Conservation (phyloP, 441 rosid species). For the Erysimum cheiri region DNA sequence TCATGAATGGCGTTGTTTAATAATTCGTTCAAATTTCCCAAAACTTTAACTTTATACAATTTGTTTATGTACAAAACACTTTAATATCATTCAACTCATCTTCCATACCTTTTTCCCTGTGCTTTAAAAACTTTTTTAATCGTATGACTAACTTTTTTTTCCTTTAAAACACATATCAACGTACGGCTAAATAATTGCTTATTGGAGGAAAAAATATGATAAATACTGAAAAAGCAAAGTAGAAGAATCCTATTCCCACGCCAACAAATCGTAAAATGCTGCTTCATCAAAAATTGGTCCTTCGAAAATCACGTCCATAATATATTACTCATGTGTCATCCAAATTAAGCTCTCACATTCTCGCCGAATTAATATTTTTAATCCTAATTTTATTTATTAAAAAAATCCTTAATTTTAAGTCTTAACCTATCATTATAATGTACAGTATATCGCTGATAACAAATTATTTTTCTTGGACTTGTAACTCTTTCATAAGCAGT, state of each 20-base stretch:
- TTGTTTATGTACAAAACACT: constrained; percentile 17
- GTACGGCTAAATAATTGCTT: background rate
- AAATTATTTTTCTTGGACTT: background rate
- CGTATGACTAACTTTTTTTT: background rate
- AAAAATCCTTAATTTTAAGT: no score
- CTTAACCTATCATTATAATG: background rate
- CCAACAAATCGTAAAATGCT: constrained; percentile 17
- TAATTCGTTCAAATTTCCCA: background rate
- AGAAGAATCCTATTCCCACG: constrained; percentile 27
- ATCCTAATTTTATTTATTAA: background rate
- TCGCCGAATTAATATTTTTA: background rate
- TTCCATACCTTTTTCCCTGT: background rate
- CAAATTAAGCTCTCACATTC: constrained; percentile 3
- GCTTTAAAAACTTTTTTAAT: constrained; percentile 10
- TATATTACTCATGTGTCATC: background rate
- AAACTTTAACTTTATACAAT: constrained; percentile 24
- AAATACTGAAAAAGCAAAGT: constrained; percentile 1
- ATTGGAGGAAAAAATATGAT: background rate
- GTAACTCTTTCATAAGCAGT: no score
- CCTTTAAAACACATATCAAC: background rate
- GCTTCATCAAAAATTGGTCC: constrained; percentile 10
- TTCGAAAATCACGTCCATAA: constrained; percentile 6
- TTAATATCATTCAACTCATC: constrained; percentile 27
- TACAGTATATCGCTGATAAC: background rate
- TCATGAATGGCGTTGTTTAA: background rate